Percentiles rank a stretch among this genome's conserved stretches.
Evolutionary conservation across 495 filamentous ascomycete genomes (phyloP).

Genomic region (Penicillium egyptiacum): DNA sequence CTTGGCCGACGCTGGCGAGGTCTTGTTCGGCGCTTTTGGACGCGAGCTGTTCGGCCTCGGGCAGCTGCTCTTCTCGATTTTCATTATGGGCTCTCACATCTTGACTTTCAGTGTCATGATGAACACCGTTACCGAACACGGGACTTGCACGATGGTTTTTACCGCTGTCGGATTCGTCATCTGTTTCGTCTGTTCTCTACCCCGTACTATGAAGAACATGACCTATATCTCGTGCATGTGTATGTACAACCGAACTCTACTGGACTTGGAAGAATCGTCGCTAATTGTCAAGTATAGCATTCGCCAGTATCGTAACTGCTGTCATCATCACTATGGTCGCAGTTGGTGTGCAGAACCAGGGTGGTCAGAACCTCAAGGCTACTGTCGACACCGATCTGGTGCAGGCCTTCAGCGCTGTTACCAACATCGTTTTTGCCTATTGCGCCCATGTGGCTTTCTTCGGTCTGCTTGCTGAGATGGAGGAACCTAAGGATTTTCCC

Average conservation of each 20-base stretch:
- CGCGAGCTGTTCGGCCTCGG: conserved; percentile 62
- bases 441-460: conserved; percentile 64
- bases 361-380: conserved; percentile 18
- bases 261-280: not conserved
- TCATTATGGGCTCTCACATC: conserved; percentile 73
- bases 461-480: conserved; percentile 73
- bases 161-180: conserved; percentile 62
- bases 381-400: conserved; percentile 29
- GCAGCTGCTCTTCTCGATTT: conserved; percentile 66
- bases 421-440: conserved; percentile 44
- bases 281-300: conserved; percentile 30
- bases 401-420: conserved; percentile 34
- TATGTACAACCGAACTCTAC: conserved; percentile 5
- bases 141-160: conserved; percentile 67
- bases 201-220: conserved; percentile 61
- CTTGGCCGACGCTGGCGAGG: conserved; percentile 70
- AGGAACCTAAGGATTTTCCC: conserved; percentile 61
- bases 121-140: conserved; percentile 63
- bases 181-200: conserved; percentile 61
- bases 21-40: conserved; percentile 63
- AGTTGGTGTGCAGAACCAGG: conserved; percentile 47
- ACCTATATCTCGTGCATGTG: conserved; percentile 60
- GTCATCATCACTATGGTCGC: conserved; percentile 71
- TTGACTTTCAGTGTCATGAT: conserved; percentile 68
- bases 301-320: conserved; percentile 64